Percentiles rank a stretch among this genome's conserved stretches.
These are phyloP conservation scores for Cenchrus fungigraminus DNA, from an alignment of 176 grass and related monocot species.

Conservation along the genomic window DNA sequence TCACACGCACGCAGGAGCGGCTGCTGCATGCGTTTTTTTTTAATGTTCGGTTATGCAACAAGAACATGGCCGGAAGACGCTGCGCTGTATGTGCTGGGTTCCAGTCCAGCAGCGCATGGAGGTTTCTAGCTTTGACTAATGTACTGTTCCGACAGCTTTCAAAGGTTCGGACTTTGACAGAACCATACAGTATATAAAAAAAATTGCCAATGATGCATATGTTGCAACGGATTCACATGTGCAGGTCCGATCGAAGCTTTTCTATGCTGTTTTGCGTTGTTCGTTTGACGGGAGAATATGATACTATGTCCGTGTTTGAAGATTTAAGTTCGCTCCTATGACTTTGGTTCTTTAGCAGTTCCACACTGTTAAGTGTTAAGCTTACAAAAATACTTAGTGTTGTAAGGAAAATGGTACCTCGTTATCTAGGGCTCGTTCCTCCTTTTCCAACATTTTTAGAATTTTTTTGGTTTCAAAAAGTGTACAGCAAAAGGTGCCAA, in stretches of 20 bases:
- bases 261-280: not conserved
- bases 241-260: not conserved
- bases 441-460: too few species aligned
- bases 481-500: not conserved
- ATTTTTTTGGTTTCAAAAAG: too few species aligned
- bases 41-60: not conserved
- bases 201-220: not conserved
- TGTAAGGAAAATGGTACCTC: not conserved
- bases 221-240: conserved; percentile 41
- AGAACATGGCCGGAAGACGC: conserved; percentile 12
- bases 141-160: conserved; percentile 42
- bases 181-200: not conserved
- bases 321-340: not conserved
- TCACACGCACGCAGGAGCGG: not conserved
- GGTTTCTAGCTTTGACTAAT: conserved; percentile 29
- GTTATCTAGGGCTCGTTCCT: not conserved
- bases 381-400: not conserved
- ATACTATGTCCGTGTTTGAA: not conserved
- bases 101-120: not conserved
- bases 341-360: not conserved
- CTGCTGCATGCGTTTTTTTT: not conserved
- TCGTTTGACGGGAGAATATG: not conserved
- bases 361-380: not conserved
- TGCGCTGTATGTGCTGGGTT: not conserved
- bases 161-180: conserved; percentile 33